Evolutionary conservation across 2,329 filamentous ascomycete species (phyloP).

Genomic region (Tolypocladium pustulatum): DNA sequence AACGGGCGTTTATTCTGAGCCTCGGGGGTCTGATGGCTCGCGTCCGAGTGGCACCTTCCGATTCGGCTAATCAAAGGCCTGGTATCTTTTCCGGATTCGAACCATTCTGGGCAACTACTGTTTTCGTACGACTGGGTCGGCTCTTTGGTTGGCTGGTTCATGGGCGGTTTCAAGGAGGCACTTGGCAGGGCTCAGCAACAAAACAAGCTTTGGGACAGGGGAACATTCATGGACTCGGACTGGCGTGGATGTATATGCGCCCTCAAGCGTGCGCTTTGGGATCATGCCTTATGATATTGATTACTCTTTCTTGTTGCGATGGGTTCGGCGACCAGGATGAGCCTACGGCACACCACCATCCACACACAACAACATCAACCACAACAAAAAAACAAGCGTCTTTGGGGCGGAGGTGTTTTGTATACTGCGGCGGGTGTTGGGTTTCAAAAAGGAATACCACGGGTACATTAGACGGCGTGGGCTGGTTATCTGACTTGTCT

Average conservation of each 20-base stretch:
- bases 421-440: background rate
- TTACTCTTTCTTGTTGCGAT: background rate
- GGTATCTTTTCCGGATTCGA: background rate
- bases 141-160: background rate
- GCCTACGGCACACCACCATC: background rate
- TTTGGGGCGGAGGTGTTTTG: background rate
- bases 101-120: background rate
- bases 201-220: background rate
- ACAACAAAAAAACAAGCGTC: background rate
- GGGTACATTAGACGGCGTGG: background rate
- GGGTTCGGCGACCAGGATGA: background rate
- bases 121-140: background rate
- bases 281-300: background rate
- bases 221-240: background rate
- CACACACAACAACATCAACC: background rate
- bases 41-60: background rate
- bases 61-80: background rate
- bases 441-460: background rate
- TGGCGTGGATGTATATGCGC: background rate
- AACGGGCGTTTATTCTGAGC: background rate
- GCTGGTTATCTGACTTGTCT: background rate
- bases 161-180: background rate
- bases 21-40: background rate
- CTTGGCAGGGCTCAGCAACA: background rate
- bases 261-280: background rate